Evolutionary conservation across 768 basidiomycete species (phyloP).

Genomic region (Suillus luteus): DNA sequence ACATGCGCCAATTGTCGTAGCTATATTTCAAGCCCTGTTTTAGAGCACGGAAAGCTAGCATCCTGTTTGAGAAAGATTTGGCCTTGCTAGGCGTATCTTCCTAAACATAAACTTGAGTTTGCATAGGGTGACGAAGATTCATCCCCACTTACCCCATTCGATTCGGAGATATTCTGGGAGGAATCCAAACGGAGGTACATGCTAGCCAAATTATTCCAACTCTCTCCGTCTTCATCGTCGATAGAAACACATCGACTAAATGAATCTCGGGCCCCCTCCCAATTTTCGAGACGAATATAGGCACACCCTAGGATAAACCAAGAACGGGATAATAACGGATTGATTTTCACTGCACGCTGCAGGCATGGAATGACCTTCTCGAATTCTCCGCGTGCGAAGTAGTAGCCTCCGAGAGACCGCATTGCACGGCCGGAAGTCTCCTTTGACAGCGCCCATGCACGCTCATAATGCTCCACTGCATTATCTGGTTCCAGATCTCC

Average conservation of each 20-base stretch:
- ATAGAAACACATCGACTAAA: constrained; percentile 86
- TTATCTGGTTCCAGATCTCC: constrained; percentile 85
- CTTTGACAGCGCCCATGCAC: constrained; percentile 81
- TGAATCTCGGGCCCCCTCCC: constrained; percentile 81
- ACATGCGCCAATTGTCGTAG: constrained; percentile 97
- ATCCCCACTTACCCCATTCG: constrained; percentile 30
- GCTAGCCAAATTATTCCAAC: constrained; percentile 97
- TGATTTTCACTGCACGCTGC: constrained; percentile 77
- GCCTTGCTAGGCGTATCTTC: constrained; percentile 27
- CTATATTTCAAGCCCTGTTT: constrained; percentile 83
- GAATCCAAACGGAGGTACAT: constrained; percentile 85
- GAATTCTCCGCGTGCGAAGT: constrained; percentile 72
- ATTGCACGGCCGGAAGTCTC: constrained; percentile 86
- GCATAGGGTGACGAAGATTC: constrained; percentile 13
- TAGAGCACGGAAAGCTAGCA: constrained; percentile 90
- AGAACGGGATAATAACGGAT: constrained; percentile 81
- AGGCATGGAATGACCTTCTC: constrained; percentile 64
- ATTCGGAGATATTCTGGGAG: constrained; percentile 30
- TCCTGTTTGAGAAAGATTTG: constrained; percentile 72
- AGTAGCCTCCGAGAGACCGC: constrained; percentile 85
- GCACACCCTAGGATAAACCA: constrained; percentile 99
- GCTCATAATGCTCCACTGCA: constrained; percentile 73
- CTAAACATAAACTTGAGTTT: constrained; percentile 28
- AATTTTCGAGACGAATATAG: constrained; percentile 76
- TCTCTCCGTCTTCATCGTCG: constrained; percentile 96